phyloP scores from a whole-genome alignment of 768 basidiomycete genomes.

The Neoboletus brunneissimus region DNA sequence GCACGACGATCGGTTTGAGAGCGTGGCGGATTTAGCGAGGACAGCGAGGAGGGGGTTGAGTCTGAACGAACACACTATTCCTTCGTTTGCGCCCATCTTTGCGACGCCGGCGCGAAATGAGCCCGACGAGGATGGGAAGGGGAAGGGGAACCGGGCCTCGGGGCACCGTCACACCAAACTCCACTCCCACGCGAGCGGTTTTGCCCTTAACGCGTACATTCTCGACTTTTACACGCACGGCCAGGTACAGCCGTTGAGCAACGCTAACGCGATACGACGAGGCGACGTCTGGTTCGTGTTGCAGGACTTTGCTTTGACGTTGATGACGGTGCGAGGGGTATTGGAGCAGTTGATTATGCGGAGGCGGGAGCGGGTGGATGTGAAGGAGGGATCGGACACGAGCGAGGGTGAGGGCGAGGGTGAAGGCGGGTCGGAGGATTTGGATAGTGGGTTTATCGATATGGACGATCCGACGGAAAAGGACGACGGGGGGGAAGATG shows the following conservation, averaged over 20 bases:
- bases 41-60: slow-evolving; percentile 53
- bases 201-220: slow-evolving; percentile 60
- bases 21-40: slow-evolving; percentile 48
- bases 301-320: slow-evolving; percentile 53
- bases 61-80: slow-evolving; percentile 59
- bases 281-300: slow-evolving; percentile 67
- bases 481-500: slow-evolving; percentile 15
- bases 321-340: slow-evolving; percentile 47
- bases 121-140: not conserved
- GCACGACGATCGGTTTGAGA: slow-evolving; percentile 52
- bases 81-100: slow-evolving; percentile 44
- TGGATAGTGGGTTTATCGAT: slow-evolving; percentile 36
- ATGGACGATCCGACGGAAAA: slow-evolving; percentile 31
- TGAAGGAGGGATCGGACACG: slow-evolving; percentile 10
- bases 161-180: not conserved
- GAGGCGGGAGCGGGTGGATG: slow-evolving; percentile 19
- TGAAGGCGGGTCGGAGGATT: slow-evolving; percentile 8
- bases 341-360: slow-evolving; percentile 46
- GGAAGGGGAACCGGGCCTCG: not conserved
- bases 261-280: slow-evolving; percentile 55
- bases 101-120: slow-evolving; percentile 20
- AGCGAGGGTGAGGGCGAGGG: slow-evolving; percentile 17
- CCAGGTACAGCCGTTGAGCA: slow-evolving; percentile 44
- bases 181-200: not conserved
- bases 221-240: slow-evolving; percentile 71